phyloP scores from a whole-genome alignment of 129 eudicot genomes.

The Arctium lappa region DNA sequence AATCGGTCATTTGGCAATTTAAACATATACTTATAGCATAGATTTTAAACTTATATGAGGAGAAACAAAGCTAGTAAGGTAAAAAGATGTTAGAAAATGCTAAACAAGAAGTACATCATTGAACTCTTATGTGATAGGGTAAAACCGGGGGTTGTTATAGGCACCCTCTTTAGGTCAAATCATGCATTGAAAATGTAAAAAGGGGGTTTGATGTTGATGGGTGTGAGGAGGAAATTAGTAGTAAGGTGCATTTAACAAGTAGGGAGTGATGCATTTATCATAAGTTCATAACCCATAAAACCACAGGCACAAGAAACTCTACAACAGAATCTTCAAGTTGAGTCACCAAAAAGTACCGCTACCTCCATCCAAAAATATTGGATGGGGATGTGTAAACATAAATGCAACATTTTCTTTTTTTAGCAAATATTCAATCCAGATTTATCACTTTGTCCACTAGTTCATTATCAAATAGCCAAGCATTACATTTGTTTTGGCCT shows the following conservation, averaged over 20 bases:
- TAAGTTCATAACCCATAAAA: too few species aligned
- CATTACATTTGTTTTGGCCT: neutral
- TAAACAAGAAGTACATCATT: neutral
- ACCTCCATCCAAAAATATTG: too few species aligned
- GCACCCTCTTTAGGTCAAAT: neutral
- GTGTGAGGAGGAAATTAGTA: neutral
- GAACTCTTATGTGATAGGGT: neutral
- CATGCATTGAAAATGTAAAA: neutral
- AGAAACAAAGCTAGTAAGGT: neutral
- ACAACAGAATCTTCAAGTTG: too few species aligned
- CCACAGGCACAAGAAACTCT: too few species aligned
- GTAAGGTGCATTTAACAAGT: too few species aligned
- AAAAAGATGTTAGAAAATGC: neutral
- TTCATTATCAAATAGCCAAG: neutral
- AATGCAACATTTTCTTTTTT: neutral
- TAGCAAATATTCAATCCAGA: neutral
- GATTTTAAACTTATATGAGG: neutral
- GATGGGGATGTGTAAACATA: neutral
- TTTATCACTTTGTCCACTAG: neutral
- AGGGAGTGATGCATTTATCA: too few species aligned
- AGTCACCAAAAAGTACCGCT: too few species aligned
- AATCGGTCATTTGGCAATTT: neutral
- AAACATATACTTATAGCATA: neutral
- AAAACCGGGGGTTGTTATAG: too few species aligned
- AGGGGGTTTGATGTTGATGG: neutral